Evolutionary conservation across 768 basidiomycete species (phyloP).

Genomic region (Suillus subaureus): DNA sequence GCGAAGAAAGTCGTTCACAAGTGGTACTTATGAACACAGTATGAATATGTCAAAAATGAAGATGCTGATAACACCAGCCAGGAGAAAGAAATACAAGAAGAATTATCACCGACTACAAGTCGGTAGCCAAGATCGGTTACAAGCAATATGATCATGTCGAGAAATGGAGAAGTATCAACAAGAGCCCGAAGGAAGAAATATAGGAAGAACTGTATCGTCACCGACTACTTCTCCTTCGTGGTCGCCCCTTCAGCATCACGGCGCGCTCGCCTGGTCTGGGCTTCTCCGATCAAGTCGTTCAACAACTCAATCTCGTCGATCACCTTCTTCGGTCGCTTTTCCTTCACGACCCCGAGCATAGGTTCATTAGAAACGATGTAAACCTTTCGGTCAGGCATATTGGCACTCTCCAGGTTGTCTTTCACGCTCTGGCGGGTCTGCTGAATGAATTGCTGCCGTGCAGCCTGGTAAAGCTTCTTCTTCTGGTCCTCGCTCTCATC

Average conservation of each 20-base stretch:
- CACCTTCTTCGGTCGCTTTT: conserved; percentile 25
- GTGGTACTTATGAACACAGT: background rate
- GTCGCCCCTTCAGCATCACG: background rate
- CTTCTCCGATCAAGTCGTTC: conserved; percentile 26
- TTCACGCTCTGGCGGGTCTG: conserved; percentile 30
- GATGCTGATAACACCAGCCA: background rate
- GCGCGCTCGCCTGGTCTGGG: conserved; percentile 2
- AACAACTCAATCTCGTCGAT: conserved; percentile 34
- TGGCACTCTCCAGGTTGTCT: conserved; percentile 25
- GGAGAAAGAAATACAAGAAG: background rate
- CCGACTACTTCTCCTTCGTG: background rate
- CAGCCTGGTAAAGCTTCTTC: conserved; percentile 24
- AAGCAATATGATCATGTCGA: background rate
- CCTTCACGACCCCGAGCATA: conserved; percentile 28
- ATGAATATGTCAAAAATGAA: background rate
- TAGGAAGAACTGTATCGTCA: background rate
- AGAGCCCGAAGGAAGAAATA: background rate
- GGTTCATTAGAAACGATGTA: conserved; percentile 31
- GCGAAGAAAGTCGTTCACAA: background rate
- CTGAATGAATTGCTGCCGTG: conserved; percentile 29
- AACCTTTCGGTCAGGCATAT: conserved; percentile 31
- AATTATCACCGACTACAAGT: background rate
- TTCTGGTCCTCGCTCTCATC: conserved; percentile 13
- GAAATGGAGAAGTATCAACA: background rate
- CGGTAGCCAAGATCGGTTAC: background rate